Base-by-base conservation (phyloP, 2,329 filamentous ascomycete genomes). In the Dactylellina leptospora region DNA sequence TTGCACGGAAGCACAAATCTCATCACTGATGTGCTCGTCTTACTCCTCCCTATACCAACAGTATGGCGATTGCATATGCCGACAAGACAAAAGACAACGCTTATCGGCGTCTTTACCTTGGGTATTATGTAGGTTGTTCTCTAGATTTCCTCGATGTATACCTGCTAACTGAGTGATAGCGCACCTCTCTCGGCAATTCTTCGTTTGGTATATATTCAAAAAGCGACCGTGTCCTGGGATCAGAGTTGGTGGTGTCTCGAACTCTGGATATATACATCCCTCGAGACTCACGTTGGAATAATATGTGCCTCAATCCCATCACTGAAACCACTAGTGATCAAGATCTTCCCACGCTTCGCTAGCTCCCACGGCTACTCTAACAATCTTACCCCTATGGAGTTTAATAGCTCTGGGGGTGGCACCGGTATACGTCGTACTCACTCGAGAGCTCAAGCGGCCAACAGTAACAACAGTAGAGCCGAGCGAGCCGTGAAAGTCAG, bases 1-100 rank as follows among this genome's bases (percentile, higher is more conserved):
- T 81, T 82, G 33, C 81, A 86, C 33, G 85, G 86, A 1, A 83
- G 85, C 25, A 82, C 87, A 73, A 88, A 88, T 77, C 87, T 87
- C 48, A 75, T 84, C 44, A 87, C 85, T 4, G 85, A 88, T 77
- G 82, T 88, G 44, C 76, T 84, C 9, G 82, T 84, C n/a, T 83
- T 84, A 33, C 76, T 83, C 0, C 78, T 87, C 2, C 85, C 84
- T 0, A 81, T 86, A 47, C 80, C 80, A 20, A 82, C 81, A 2
- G 80, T 85, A 6, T 78, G 81, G 74, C 77, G 79, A 13, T 77
- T 84, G 0, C 80, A 83, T 53, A 78, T 86, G 36, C 82, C 83
- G 0, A 73, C 75, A 9, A 82, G 80, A 45, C 84, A 86, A 68
- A 82, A 81, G 33, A 68, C 81, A 13, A 80, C 82, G 1, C 78